Evolutionary conservation across 306 rosid species (phyloP).

Genomic region (Dicorynia guianensis): DNA sequence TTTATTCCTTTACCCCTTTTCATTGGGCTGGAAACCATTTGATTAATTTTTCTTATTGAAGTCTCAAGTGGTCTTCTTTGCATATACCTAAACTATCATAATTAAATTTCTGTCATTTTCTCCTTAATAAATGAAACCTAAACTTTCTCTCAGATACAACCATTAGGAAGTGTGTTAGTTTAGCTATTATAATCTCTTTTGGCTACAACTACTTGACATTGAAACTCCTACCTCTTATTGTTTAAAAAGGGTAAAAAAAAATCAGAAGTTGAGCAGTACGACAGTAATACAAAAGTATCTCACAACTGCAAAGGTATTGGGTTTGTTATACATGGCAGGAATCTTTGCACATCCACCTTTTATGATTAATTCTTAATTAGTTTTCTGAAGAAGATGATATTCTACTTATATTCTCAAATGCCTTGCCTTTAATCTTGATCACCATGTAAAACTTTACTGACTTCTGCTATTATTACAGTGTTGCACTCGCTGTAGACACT

Average conservation of each 20-base stretch:
- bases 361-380: not conserved
- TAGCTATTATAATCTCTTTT: not conserved
- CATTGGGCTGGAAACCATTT: too few species aligned
- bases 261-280: not conserved
- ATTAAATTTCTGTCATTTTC: too few species aligned
- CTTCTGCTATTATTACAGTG: constrained; percentile 57
- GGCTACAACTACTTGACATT: constrained; percentile 6
- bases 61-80: too few species aligned
- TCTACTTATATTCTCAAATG: constrained; percentile 24
- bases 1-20: too few species aligned
- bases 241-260: not conserved
- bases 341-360: constrained; percentile 9
- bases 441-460: constrained; percentile 25
- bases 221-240: not conserved
- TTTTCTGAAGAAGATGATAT: not conserved
- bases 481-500: constrained; percentile 84
- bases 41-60: too few species aligned
- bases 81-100: too few species aligned
- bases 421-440: constrained; percentile 30
- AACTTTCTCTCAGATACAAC: too few species aligned
- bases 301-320: constrained; percentile 7
- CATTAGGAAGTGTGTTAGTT: constrained; percentile 20
- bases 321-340: constrained; percentile 20
- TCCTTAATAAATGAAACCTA: too few species aligned
- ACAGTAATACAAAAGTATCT: not conserved